These are phyloP conservation scores for Leccinum subrobustum DNA, from an alignment of 1,284 basidiomycete genomes.

Conservation along the genomic window DNA sequence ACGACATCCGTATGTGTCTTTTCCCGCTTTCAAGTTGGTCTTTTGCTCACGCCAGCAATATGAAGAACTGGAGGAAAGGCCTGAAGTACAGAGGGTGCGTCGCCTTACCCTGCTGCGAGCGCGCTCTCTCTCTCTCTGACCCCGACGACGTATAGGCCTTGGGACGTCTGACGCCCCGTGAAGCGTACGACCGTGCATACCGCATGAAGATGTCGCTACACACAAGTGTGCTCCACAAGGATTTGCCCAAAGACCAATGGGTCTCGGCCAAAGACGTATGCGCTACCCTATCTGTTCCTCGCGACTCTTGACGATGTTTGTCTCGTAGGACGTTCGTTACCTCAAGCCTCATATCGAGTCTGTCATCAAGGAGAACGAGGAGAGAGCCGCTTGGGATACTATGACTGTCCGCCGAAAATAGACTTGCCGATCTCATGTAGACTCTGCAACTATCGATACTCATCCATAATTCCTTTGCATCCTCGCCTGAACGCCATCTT, in stretches of 20 bases:
- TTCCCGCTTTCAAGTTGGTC: constrained; percentile 4
- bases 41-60: constrained; percentile 1
- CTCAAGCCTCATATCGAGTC: constrained; percentile 79
- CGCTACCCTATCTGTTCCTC: not conserved
- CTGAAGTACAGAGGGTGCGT: constrained; percentile 81
- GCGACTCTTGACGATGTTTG: constrained; percentile 4
- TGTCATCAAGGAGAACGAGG: constrained; percentile 75
- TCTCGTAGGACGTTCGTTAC: constrained; percentile 84
- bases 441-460: constrained; percentile 21
- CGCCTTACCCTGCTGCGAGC: not conserved
- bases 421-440: constrained; percentile 30
- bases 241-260: constrained; percentile 89
- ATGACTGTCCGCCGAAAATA: constrained; percentile 64
- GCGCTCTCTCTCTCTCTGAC: not conserved
- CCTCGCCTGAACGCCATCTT: not conserved
- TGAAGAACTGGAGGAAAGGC: constrained; percentile 83
- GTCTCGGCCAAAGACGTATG: constrained; percentile 72
- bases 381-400: constrained; percentile 86
- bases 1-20: constrained; percentile 79
- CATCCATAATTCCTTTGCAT: constrained; percentile 12
- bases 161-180: constrained; percentile 73
- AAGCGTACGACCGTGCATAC: constrained; percentile 90
- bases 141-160: constrained; percentile 62
- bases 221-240: constrained; percentile 80
- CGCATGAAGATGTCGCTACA: constrained; percentile 77